Conservation (phyloP, 768 basidiomycete genomes). For the Antrodiella citrinella region DNA sequence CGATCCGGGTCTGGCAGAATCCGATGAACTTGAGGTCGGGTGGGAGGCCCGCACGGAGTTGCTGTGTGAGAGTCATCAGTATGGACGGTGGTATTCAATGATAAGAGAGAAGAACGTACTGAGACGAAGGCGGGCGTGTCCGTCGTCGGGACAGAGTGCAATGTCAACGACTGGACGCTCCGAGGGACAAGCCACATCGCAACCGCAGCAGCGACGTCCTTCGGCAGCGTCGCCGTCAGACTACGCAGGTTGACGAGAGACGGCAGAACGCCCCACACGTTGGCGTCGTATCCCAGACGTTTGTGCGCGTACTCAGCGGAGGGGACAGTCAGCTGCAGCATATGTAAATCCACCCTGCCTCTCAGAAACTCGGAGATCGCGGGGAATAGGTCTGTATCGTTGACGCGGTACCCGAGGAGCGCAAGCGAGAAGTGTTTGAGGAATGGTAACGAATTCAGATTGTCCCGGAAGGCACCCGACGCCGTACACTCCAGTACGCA, state of each 20-base stretch:
- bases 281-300: conserved; percentile 58
- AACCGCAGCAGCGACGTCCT: conserved; percentile 52
- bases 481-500: conserved; percentile 42
- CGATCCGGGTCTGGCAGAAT: conserved; percentile 39
- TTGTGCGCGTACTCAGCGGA: conserved; percentile 35
- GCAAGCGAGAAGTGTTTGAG: conserved; percentile 55
- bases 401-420: conserved; percentile 18
- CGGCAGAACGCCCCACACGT: conserved; percentile 65
- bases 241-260: conserved; percentile 42
- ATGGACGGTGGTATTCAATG: not conserved
- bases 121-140: conserved; percentile 21
- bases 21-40: conserved; percentile 45
- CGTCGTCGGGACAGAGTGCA: conserved; percentile 18
- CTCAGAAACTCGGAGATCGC: conserved; percentile 61
- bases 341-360: conserved; percentile 41
- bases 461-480: conserved; percentile 42
- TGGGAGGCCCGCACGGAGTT: conserved; percentile 53
- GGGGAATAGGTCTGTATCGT: conserved; percentile 61
- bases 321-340: conserved; percentile 35
- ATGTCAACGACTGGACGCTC: conserved; percentile 20
- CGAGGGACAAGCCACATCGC: conserved; percentile 62
- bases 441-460: conserved; percentile 42
- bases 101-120: conserved; percentile 9
- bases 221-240: conserved; percentile 54
- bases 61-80: conserved; percentile 27